Conservation (phyloP, 495 filamentous ascomycete genomes). For the Lophiotrema nucula region DNA sequence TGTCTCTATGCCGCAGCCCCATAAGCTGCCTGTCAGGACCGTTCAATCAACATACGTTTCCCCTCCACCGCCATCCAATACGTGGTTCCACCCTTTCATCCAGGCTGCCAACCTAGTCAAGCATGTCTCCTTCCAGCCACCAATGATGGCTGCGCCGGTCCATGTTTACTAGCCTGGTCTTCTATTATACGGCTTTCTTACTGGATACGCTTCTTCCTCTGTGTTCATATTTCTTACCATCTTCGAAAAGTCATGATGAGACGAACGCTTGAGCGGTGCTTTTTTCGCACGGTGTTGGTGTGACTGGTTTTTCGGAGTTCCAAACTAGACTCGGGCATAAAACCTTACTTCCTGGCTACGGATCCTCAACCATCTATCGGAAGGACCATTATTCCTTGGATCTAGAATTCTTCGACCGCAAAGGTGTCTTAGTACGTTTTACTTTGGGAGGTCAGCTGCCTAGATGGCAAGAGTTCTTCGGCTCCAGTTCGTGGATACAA, state of each 20-base stretch:
- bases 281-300: conserved; percentile 26
- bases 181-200: conserved; percentile 11
- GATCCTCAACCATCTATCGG: neutral
- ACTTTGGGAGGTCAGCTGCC: conserved; percentile 11
- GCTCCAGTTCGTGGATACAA: neutral
- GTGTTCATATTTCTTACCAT: conserved; percentile 29
- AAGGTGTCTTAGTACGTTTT: conserved; percentile 27
- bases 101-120: conserved; percentile 33
- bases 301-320: conserved; percentile 20
- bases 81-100: conserved; percentile 34
- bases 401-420: conserved; percentile 17
- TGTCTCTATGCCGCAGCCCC: conserved; percentile 9
- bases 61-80: conserved; percentile 16
- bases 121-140: conserved; percentile 35
- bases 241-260: conserved; percentile 30
- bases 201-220: conserved; percentile 23
- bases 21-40: conserved; percentile 8
- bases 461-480: conserved; percentile 22
- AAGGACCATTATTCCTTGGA: conserved; percentile 8
- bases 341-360: neutral
- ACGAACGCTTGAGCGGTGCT: conserved; percentile 22
- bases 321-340: conserved; percentile 19
- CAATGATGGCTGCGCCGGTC: conserved; percentile 30
- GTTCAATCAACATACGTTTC: conserved; percentile 34
- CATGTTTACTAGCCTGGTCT: conserved; percentile 30